These are phyloP conservation scores for Rutstroemia sp. DNA, from an alignment of 2,329 filamentous ascomycete species.

Conservation along the genomic window DNA sequence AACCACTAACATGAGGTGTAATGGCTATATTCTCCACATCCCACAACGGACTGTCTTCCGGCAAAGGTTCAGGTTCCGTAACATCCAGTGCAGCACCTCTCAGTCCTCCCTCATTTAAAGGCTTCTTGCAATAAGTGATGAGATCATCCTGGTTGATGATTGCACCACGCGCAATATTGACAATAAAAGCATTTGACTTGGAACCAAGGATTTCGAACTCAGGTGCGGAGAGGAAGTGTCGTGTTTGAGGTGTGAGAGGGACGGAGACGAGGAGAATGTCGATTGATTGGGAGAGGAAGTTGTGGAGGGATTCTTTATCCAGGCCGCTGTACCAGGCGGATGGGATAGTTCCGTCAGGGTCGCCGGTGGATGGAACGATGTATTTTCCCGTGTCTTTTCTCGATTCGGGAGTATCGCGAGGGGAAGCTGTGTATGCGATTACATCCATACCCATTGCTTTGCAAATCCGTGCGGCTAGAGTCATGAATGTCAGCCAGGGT, in stretches of 20 bases:
- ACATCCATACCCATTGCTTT: conserved; percentile 55
- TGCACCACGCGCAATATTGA: conserved; percentile 57
- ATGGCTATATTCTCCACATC: conserved; percentile 52
- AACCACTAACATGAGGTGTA: conserved; percentile 57
- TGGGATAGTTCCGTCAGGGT: conserved; percentile 31
- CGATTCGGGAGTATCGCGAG: conserved; percentile 49
- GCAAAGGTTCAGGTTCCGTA: conserved; percentile 60
- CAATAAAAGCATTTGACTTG: conserved; percentile 43
- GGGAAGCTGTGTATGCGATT: conserved; percentile 56
- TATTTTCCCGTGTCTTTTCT: conserved; percentile 48
- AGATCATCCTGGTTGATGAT: conserved; percentile 55
- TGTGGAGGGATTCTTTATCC: conserved; percentile 27
- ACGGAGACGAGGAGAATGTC: conserved; percentile 33
- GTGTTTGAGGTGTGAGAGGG: conserved; percentile 31
- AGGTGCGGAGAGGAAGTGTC: conserved; percentile 34
- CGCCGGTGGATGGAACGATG: conserved; percentile 53
- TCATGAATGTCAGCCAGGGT: conserved; percentile 1
- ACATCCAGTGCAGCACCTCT: conserved; percentile 60
- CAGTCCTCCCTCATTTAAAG: conserved; percentile 37
- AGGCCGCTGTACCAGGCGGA: conserved; percentile 32
- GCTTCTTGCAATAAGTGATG: conserved; percentile 41
- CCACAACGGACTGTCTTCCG: conserved; percentile 54
- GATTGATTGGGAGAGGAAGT: conserved; percentile 31
- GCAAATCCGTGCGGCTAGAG: conserved; percentile 38
- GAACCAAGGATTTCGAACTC: conserved; percentile 30